phyloP scores from a whole-genome alignment of 2,329 filamentous ascomycete species.

The Neodidymelliopsis sp. region DNA sequence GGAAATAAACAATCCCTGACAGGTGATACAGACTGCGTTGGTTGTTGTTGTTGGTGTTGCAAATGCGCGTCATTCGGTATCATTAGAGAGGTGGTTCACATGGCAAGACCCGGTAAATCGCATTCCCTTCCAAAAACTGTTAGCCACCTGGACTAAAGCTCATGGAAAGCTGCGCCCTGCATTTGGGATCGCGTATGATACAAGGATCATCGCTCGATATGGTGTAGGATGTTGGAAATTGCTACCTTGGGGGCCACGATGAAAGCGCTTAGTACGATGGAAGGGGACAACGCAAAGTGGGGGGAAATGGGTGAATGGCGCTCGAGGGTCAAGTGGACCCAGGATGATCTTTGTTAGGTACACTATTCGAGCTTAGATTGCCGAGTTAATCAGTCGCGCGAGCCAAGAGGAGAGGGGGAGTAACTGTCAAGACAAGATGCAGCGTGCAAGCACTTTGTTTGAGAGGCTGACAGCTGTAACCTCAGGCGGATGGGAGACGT shows the following conservation, averaged over 20 bases:
- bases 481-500: background rate
- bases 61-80: slow-evolving; percentile 15
- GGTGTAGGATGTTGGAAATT: slow-evolving; percentile 5
- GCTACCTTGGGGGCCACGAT: slow-evolving; percentile 10
- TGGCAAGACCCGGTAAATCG: slow-evolving; percentile 16
- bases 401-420: slow-evolving; percentile 2
- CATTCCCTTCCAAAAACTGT: slow-evolving; percentile 19
- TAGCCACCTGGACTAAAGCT: slow-evolving; percentile 9
- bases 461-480: slow-evolving; percentile 15
- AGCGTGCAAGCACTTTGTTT: slow-evolving; percentile 15
- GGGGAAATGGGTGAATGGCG: slow-evolving; percentile 16
- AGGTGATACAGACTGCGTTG: slow-evolving; percentile 5
- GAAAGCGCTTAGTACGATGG: slow-evolving; percentile 1
- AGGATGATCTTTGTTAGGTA: slow-evolving; percentile 10
- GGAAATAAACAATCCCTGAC: background rate
- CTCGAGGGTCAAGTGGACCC: slow-evolving; percentile 8
- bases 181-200: slow-evolving; percentile 3
- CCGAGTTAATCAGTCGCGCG: slow-evolving; percentile 14
- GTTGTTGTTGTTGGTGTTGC: slow-evolving; percentile 9
- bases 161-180: slow-evolving; percentile 5
- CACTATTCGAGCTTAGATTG: slow-evolving; percentile 14
- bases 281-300: slow-evolving; percentile 18
- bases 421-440: slow-evolving; percentile 9
- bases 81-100: slow-evolving; percentile 9
- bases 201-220: slow-evolving; percentile 8